Percentiles rank a stretch among this genome's conserved stretches.
Evolutionary conservation across 1,139 yeast species (phyloP).

Genomic region (Sugiyamaella neomexicana): DNA sequence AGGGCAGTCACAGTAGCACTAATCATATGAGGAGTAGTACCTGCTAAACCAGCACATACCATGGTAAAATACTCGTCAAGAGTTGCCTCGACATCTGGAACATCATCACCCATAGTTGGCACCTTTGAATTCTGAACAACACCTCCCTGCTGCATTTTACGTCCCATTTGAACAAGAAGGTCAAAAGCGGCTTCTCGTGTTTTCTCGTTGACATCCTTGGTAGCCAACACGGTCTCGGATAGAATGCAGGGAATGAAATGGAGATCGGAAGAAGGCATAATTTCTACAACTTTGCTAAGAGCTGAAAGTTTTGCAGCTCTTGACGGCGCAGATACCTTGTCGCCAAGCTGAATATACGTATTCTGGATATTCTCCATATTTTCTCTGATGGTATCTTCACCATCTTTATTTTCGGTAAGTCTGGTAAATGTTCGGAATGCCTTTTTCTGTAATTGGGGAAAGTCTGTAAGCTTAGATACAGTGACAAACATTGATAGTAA

Average conservation of each 20-base stretch:
- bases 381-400: slow-evolving; percentile 49
- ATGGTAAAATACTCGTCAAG: slow-evolving; percentile 84
- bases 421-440: slow-evolving; percentile 78
- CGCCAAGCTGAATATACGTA: slow-evolving; percentile 59
- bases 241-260: slow-evolving; percentile 77
- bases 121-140: slow-evolving; percentile 62
- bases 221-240: slow-evolving; percentile 85
- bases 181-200: slow-evolving; percentile 81
- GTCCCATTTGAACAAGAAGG: slow-evolving; percentile 77
- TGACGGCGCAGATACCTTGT: slow-evolving; percentile 67
- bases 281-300: slow-evolving; percentile 56
- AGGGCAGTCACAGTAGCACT: slow-evolving; percentile 93
- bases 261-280: slow-evolving; percentile 62
- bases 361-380: slow-evolving; percentile 61
- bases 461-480: slow-evolving; percentile 58
- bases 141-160: slow-evolving; percentile 70
- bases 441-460: slow-evolving; percentile 78
- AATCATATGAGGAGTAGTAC: slow-evolving; percentile 90
- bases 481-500: slow-evolving; percentile 74
- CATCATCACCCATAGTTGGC: slow-evolving; percentile 62
- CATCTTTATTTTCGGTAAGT: slow-evolving; percentile 67
- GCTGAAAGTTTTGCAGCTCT: slow-evolving; percentile 79
- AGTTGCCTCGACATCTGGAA: slow-evolving; percentile 65
- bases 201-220: slow-evolving; percentile 93
- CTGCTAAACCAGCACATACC: slow-evolving; percentile 96